Base-by-base conservation (phyloP, 768 basidiomycete genomes). In the Boletus pseudopeckii region DNA sequence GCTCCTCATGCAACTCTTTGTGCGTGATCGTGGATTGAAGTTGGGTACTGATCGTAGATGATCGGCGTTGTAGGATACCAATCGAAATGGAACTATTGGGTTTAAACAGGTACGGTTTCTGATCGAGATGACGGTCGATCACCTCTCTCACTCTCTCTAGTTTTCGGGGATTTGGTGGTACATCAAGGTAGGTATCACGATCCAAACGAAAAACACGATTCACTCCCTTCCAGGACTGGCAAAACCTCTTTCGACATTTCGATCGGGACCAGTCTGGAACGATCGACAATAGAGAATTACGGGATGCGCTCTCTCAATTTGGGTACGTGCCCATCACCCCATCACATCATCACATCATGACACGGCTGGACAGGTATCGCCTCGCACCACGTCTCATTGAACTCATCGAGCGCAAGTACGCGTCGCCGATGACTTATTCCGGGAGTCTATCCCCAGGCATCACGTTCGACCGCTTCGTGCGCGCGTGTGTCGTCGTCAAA, bases 401-500 rank as follows among this genome's bases (percentile, higher is more conserved):
- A 24, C 78, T 91, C 17, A 73, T 93, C 32, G 81, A 88, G 67
- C 78, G 73, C 73, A 94, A 94, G 79, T 94, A 91, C 64, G 86
- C 81, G 38, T 70, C 77, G 17, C 67, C 74, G 24, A 58, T 74
- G 13, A 63, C 64, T 33, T 68, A 65, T 37, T 63, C 64, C 33
- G 71, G 68, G 1, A 71, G 62, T 4, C 67, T 75, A 3, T 56
- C 59, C n/a, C 72, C 78, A 1, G 88, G 88, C 0, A 90, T 92
- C 73, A 80, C 84, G 5, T 92, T 92, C 63, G 91, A 92, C 68
- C 86, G 90, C 58, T 92, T 92, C 74, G 86, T 92, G 24, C 82
- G 90, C 51, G 88, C 88, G 22, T 92, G 90, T 61, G 90, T 93
- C 53, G 85, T 83, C 11, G 79, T 90, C 55, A 90, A 87, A 73